A percentile compares a stretch with the other conserved stretches of the same genome.
Conservation (phyloP, 495 filamentous ascomycete species). For the Penicillium riverlandense region DNA sequence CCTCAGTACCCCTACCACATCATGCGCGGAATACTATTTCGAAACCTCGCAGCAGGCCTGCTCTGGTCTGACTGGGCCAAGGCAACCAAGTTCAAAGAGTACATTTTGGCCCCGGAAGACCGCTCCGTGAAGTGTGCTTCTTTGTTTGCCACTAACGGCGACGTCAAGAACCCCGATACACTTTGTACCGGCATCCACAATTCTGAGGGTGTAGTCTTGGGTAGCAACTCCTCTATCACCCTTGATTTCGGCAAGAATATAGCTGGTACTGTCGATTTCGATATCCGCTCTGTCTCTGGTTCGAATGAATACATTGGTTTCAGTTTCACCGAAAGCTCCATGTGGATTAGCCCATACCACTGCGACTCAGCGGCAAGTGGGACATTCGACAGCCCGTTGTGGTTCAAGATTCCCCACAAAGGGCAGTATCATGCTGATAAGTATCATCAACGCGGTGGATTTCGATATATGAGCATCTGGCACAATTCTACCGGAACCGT, state of each 20-base stretch:
- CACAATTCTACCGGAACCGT: constrained; percentile 16
- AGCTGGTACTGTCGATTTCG: constrained; percentile 31
- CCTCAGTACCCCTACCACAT: no score
- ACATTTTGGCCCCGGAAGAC: constrained; percentile 36
- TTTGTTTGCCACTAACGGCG: constrained; percentile 29
- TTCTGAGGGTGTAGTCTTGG: not conserved
- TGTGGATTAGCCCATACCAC: constrained; percentile 31
- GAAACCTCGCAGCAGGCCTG: no score
- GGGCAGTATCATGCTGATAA: constrained; percentile 24
- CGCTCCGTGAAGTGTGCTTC: constrained; percentile 23
- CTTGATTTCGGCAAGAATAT: constrained; percentile 42
- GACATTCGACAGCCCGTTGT: constrained; percentile 32
- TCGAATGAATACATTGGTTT: constrained; percentile 31
- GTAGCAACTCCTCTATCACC: constrained; percentile 29
- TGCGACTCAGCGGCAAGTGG: constrained; percentile 36
- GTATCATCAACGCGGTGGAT: constrained; percentile 32
- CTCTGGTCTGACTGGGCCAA: no score
- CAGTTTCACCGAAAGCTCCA: constrained; percentile 34
- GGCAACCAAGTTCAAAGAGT: constrained; percentile 10
- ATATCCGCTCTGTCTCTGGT: constrained; percentile 17
- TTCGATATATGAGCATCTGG: constrained; percentile 35
- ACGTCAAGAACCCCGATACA: constrained; percentile 21
- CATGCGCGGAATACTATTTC: no score
- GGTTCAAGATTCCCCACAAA: constrained; percentile 21
- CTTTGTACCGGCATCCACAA: constrained; percentile 8